Conservation (phyloP, 1,284 basidiomycete species). For the Ustilago curta region DNA sequence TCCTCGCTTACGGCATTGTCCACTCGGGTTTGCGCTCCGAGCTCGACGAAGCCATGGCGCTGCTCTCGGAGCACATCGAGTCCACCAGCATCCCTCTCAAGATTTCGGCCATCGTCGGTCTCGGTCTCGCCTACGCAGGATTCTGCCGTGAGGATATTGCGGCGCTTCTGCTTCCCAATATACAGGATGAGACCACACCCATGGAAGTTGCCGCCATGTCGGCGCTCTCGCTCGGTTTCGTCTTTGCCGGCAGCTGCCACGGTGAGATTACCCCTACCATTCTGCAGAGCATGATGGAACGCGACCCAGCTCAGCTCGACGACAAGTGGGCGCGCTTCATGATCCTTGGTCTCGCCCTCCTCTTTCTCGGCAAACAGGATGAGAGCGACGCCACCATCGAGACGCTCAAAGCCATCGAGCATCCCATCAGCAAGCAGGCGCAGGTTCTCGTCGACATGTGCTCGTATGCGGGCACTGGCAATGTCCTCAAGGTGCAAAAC, state of each 20-base stretch:
- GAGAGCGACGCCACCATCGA: conserved; percentile 93
- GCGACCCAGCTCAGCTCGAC: conserved; percentile 63
- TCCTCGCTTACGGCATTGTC: conserved; percentile 93
- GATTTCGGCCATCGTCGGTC: conserved; percentile 80
- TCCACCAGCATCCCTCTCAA: conserved; percentile 86
- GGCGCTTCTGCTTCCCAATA: conserved; percentile 62
- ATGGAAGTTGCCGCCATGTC: conserved; percentile 92
- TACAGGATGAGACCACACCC: conserved; percentile 71
- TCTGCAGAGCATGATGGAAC: conserved; percentile 87
- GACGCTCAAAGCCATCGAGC: conserved; percentile 93
- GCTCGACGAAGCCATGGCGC: conserved; percentile 90
- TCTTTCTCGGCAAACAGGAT: conserved; percentile 78
- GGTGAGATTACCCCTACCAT: conserved; percentile 92
- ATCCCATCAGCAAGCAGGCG: conserved; percentile 89
- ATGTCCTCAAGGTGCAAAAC: conserved; percentile 91
- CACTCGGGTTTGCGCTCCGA: conserved; percentile 91
- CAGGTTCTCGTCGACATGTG: conserved; percentile 94
- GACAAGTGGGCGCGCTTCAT: conserved; percentile 92
- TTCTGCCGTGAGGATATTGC: conserved; percentile 86
- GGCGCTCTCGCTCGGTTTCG: conserved; percentile 89
- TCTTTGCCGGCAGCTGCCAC: conserved; percentile 94
- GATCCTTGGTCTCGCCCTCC: conserved; percentile 86
- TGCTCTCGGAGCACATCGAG: conserved; percentile 91
- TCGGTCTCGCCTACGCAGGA: conserved; percentile 91
- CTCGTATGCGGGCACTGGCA: conserved; percentile 93